Conservation (phyloP, 129 eudicot genomes). For the Pulicaria dysenterica region DNA sequence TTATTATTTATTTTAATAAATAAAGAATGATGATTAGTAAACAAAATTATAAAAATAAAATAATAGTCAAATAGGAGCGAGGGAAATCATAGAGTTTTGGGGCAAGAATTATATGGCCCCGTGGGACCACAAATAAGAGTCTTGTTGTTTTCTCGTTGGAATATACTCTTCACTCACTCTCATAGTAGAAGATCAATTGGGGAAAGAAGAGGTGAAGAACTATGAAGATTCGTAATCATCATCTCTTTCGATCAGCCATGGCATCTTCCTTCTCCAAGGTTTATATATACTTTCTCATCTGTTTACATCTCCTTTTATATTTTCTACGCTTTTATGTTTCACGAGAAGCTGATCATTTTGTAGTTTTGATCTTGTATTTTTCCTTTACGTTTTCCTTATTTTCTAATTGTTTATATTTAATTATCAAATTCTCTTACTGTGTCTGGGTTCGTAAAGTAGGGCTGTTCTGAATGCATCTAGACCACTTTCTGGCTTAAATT, state of each 20-base stretch:
- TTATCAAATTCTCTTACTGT: slow-evolving; percentile 1
- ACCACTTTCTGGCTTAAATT: slow-evolving; percentile 24
- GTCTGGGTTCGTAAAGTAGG: slow-evolving; percentile 7
- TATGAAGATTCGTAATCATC: slow-evolving; percentile 30
- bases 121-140: slow-evolving; percentile 5
- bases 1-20: too few relatives aligned
- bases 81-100: too few relatives aligned
- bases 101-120: too few relatives aligned
- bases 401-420: not conserved
- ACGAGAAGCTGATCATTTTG: not conserved
- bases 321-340: not conserved
- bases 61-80: too few relatives aligned
- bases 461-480: slow-evolving; percentile 7
- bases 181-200: not conserved
- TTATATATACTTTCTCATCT: slow-evolving; percentile 1
- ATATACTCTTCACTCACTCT: slow-evolving; percentile 5
- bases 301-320: not conserved
- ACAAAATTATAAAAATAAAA: too few relatives aligned
- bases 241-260: slow-evolving; percentile 28
- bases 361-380: not conserved
- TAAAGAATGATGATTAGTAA: too few relatives aligned
- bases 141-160: not conserved
- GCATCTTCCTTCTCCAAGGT: slow-evolving; percentile 34
- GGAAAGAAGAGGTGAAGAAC: not conserved
- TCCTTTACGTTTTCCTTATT: not conserved